Conservation (phyloP, 768 basidiomycete genomes). For the Hygrocybe coccinea region DNA sequence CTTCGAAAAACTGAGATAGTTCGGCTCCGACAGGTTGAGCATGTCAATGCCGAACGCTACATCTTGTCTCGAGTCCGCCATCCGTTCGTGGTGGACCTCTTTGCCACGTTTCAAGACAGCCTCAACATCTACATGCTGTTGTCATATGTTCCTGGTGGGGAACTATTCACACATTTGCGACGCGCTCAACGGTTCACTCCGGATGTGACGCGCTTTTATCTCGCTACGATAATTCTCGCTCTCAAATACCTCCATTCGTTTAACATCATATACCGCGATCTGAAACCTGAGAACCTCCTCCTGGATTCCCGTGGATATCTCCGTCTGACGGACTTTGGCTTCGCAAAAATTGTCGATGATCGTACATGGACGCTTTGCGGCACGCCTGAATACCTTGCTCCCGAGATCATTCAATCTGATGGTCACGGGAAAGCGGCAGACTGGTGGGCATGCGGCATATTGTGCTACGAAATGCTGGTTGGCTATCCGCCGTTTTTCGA, state of each 20-base stretch:
- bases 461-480: conserved; percentile 98
- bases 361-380: conserved; percentile 98
- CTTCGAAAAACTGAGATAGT: conserved; percentile 83
- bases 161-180: conserved; percentile 94
- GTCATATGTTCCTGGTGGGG: conserved; percentile 94
- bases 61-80: conserved; percentile 90
- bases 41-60: conserved; percentile 93
- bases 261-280: conserved; percentile 97
- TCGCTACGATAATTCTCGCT: conserved; percentile 92
- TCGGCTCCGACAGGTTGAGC: conserved; percentile 90
- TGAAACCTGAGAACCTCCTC: conserved; percentile 98
- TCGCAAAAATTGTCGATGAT: conserved; percentile 95
- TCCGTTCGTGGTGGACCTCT: conserved; percentile 95
- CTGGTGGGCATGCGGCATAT: conserved; percentile 98
- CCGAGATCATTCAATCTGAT: conserved; percentile 96
- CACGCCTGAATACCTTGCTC: conserved; percentile 94
- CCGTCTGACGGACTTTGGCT: conserved; percentile 95
- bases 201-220: conserved; percentile 96
- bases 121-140: conserved; percentile 98
- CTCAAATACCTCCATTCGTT: conserved; percentile 91
- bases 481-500: conserved; percentile 95
- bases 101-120: conserved; percentile 91
- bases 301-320: conserved; percentile 91
- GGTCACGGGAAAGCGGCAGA: conserved; percentile 98
- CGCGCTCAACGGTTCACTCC: conserved; percentile 92